Conservation (phyloP, 192 early-diverging fungal species). For the Coemansia sp. region DNA sequence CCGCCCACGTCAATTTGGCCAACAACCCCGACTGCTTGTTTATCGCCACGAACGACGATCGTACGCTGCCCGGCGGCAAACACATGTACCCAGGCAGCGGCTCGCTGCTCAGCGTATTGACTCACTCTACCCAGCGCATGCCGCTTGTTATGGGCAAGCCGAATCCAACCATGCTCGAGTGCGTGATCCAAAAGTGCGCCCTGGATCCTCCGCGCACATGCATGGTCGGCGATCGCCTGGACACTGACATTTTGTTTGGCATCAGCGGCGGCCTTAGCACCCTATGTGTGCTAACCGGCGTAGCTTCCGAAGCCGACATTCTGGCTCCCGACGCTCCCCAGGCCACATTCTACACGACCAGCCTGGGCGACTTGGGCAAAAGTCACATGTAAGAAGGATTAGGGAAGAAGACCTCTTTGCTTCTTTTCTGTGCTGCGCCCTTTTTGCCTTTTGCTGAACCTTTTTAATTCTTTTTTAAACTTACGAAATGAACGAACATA, state of each 20-base stretch:
- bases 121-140: conserved; percentile 71
- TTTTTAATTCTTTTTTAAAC: conserved; percentile 1
- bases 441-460: background rate
- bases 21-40: conserved; percentile 72
- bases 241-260: conserved; percentile 97
- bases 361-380: conserved; percentile 32
- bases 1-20: conserved; percentile 82
- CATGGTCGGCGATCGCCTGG: conserved; percentile 96
- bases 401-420: background rate
- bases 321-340: conserved; percentile 30
- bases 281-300: conserved; percentile 88
- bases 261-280: conserved; percentile 81
- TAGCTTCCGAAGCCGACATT: conserved; percentile 31
- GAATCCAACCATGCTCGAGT: conserved; percentile 88
- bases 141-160: conserved; percentile 93
- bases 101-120: conserved; percentile 72
- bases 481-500: conserved; percentile 5
- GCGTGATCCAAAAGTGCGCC: conserved; percentile 79
- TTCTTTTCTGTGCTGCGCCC: background rate
- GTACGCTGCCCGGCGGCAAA: conserved; percentile 81
- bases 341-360: conserved; percentile 38
- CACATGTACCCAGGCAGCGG: conserved; percentile 81
- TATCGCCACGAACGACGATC: conserved; percentile 90
- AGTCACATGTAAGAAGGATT: conserved; percentile 7
- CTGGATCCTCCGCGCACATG: conserved; percentile 79